Evolutionary conservation across 305 asterid genomes (phyloP), one percentile per base, ranked within the genome.

Genomic region (Fraxinus baroniana): DNA sequence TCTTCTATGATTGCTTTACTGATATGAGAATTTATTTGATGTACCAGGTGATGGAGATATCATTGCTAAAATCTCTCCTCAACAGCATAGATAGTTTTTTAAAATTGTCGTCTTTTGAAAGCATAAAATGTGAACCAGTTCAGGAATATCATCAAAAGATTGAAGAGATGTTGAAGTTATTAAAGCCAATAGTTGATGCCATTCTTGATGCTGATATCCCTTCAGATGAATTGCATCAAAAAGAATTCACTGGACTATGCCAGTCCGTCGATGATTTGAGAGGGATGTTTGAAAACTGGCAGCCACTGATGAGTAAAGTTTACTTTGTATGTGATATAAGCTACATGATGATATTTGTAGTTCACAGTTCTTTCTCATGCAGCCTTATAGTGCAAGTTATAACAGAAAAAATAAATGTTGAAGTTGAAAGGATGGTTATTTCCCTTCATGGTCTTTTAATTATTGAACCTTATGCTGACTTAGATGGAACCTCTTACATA

Each of bases 221-320:
- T 78, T 82, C 93, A 5, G 87, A 87, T 82, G 97, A 94, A 86
- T 87, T 83, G 86, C 87, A 90, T 83, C 95, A 85, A 82, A 89
- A 89, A 81, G 89, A 89, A 72, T 87, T 89, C 80, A 26, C 88
- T n/a, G 94, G 89, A 79, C 90, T 92, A 81, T 87, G 85, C 82
- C 92, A 89, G 71, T 87, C 87, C 68, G 90, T 92, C 83, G 94
- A 89, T 86, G 97, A 91, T 20, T 80, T 92, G 86, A 92, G 90
- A 86, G 93, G 92, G 82, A 89, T 90, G 60, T 91, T 91, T 81
- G 94, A 90, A 76, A 89, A 78, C 86, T 92, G 97, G 95, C 92
- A 91, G 68, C 92, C 90, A 52, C 84, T 94, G 84, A 93, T 90
- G 97, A 94, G 97, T 87, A 94, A 92, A 92, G 83, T 92, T 77